A percentile compares a stretch with the other conserved stretches of the same genome.
Evolutionary conservation across 148 eudicot species (phyloP).

Genomic region (Drosera capensis): DNA sequence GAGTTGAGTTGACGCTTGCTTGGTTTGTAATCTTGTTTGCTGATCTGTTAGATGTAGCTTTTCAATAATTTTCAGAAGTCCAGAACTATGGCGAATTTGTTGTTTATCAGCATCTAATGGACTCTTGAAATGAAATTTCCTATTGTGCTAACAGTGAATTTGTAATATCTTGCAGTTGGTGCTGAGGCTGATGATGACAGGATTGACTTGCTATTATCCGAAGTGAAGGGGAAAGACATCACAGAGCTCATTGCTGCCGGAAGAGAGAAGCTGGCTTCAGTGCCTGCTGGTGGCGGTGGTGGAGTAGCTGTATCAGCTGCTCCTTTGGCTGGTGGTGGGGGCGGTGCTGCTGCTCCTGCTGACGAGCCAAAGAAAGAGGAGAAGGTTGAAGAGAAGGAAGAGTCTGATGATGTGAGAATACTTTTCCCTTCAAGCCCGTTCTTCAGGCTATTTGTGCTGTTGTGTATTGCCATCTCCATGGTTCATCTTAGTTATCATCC

Average conservation of each 20-base stretch:
- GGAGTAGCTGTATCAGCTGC: slow-evolving; percentile 21
- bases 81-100: background rate
- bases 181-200: slow-evolving; percentile 33
- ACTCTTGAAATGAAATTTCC: background rate
- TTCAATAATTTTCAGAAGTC: too few species aligned
- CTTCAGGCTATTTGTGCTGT: background rate
- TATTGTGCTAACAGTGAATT: background rate
- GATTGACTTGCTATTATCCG: slow-evolving; percentile 31
- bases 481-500: background rate
- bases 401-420: slow-evolving; percentile 26
- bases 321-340: background rate
- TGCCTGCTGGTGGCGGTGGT: slow-evolving; percentile 50
- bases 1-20: too few species aligned
- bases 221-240: slow-evolving; percentile 39
- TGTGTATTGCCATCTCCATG: background rate
- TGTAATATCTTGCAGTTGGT: slow-evolving; percentile 17
- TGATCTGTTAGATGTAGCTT: too few species aligned
- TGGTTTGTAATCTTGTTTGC: too few species aligned
- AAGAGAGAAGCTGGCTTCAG: slow-evolving; percentile 47
- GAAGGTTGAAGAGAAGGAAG: slow-evolving; percentile 44
- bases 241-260: slow-evolving; percentile 48
- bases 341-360: slow-evolving; percentile 25
- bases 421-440: background rate
- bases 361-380: slow-evolving; percentile 39
- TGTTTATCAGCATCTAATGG: background rate